These are phyloP conservation scores for Fusarium subglutinans DNA, from an alignment of 2,329 filamentous ascomycete genomes.

Conservation along the genomic window DNA sequence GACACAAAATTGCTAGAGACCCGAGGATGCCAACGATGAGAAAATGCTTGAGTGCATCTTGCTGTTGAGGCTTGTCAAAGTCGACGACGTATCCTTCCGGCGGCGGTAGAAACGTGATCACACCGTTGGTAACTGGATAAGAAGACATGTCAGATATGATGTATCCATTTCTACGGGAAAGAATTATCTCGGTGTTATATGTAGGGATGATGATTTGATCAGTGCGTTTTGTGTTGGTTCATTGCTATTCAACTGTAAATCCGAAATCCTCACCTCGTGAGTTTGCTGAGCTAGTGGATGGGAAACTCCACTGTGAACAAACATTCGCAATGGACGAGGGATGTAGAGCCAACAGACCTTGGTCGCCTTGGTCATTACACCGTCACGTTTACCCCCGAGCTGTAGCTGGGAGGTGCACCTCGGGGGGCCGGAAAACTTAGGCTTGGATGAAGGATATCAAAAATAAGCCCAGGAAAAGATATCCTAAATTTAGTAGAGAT, in stretches of 20 bases:
- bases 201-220: not conserved
- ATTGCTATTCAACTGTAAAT: not conserved
- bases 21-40: constrained; percentile 39
- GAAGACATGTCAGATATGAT: not conserved
- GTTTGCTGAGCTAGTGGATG: not conserved
- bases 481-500: no score
- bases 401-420: not conserved
- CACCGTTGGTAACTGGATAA: constrained; percentile 35
- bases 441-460: no score
- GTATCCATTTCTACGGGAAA: rapidly evolving
- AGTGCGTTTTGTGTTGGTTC: not conserved
- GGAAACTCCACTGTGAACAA: not conserved
- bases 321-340: not conserved
- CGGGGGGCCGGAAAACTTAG: rapidly evolving
- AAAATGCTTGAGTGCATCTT: constrained; percentile 36
- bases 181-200: not conserved
- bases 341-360: not conserved
- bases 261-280: not conserved
- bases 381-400: rapidly evolving
- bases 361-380: no score
- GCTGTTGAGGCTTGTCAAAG: constrained; percentile 43
- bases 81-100: constrained; percentile 45
- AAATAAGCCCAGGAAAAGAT: no score
- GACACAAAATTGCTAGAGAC: constrained; percentile 18
- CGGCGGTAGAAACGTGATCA: constrained; percentile 34